A percentile compares a stretch with the other conserved stretches of the same genome.
phyloP scores from a whole-genome alignment of 257 asterid genomes.

The Solanum gandarillasii region DNA sequence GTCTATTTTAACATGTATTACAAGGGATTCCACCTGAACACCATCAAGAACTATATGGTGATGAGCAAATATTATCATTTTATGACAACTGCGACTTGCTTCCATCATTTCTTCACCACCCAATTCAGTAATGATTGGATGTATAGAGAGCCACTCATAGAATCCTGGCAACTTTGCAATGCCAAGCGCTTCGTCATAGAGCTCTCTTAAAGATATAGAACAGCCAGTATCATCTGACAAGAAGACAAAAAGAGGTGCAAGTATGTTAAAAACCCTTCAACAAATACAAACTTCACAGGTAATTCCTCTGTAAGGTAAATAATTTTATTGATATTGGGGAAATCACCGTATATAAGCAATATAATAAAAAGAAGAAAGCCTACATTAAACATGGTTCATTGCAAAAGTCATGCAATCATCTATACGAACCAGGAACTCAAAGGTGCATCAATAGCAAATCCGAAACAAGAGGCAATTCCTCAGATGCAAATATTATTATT shows the following conservation, averaged over 20 bases:
- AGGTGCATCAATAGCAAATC: background rate
- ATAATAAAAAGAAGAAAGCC: background rate
- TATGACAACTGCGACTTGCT: constrained; percentile 51
- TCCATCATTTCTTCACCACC: constrained; percentile 43
- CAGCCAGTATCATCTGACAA: constrained; percentile 42
- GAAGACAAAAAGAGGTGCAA: constrained; percentile 3
- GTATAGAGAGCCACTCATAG: constrained; percentile 88
- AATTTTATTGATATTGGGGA: background rate
- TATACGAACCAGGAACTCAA: background rate
- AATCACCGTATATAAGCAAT: background rate
- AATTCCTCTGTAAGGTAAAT: background rate
- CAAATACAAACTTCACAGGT: background rate
- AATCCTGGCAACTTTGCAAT: constrained; percentile 84
- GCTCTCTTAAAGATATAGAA: constrained; percentile 35
- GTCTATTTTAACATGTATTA: background rate
- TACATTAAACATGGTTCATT: background rate
- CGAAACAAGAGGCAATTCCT: background rate
- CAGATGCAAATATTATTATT: background rate
- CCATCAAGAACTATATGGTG: constrained; percentile 92
- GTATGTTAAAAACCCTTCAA: background rate
- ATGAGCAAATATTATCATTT: constrained; percentile 96
- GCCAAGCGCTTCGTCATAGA: constrained; percentile 63
- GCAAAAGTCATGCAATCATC: background rate
- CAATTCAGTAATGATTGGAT: constrained; percentile 64
- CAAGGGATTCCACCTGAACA: constrained; percentile 55